Conservation (phyloP, 352 stramenopile genomes). For the Phytophthora citricola region DNA sequence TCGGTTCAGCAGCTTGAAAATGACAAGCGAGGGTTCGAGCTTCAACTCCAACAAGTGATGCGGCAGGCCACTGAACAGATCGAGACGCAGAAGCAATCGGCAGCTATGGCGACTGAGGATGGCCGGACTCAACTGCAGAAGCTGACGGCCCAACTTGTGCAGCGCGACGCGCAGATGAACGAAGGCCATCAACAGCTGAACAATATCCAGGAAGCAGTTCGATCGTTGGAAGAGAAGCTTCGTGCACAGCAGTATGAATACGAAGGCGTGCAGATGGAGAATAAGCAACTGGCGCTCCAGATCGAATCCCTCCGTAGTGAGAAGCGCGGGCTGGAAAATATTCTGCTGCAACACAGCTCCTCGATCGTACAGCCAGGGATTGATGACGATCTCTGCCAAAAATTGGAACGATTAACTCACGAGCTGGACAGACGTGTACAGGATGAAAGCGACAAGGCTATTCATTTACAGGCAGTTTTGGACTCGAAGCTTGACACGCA, state of each 20-base stretch:
- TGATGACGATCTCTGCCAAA: slow-evolving; percentile 42
- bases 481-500: slow-evolving; percentile 38
- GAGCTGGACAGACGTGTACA: slow-evolving; percentile 50
- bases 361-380: slow-evolving; percentile 30
- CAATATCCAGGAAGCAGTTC: slow-evolving; percentile 36
- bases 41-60: slow-evolving; percentile 59
- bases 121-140: slow-evolving; percentile 50
- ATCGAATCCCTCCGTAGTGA: slow-evolving; percentile 49
- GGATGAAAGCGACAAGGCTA: slow-evolving; percentile 52
- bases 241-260: slow-evolving; percentile 43
- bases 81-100: slow-evolving; percentile 52
- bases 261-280: slow-evolving; percentile 39
- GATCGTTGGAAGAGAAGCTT: slow-evolving; percentile 43
- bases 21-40: slow-evolving; percentile 58
- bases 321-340: slow-evolving; percentile 44
- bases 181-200: slow-evolving; percentile 52
- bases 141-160: slow-evolving; percentile 41
- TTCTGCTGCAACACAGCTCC: slow-evolving; percentile 22
- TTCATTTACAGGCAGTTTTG: slow-evolving; percentile 47
- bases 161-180: slow-evolving; percentile 57
- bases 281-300: slow-evolving; percentile 39
- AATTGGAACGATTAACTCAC: slow-evolving; percentile 49
- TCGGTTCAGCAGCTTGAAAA: slow-evolving; percentile 52
- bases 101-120: slow-evolving; percentile 52
- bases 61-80: slow-evolving; percentile 55